Base-by-base conservation (phyloP, 2,329 filamentous ascomycete genomes). In the Xenosphaeropsis pyriputrescens region DNA sequence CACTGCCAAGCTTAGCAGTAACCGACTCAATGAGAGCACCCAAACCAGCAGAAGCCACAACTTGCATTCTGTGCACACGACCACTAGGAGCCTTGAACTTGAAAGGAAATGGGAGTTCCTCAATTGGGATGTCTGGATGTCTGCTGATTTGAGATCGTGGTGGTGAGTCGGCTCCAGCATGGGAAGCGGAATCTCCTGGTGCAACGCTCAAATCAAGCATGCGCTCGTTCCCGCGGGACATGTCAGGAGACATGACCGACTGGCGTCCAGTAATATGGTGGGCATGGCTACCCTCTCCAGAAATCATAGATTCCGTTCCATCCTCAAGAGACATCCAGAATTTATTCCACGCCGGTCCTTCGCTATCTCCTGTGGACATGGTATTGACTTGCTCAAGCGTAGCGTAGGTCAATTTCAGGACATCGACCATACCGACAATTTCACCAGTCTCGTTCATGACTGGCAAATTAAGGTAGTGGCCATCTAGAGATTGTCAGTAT, bases 351-450 rank as follows among this genome's bases (percentile, higher is more conserved):
- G 91, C 91, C 5, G 91, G 91, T 0, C 91, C 91, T 61, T 98
- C 91, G 50, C 76, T 85, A 55, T 94, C 89, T 32, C 75, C 74
- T 38, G 79, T 86, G 31, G 74, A 78, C 79, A 98, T 96, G 41
- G 85, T 86, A 65, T 96, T 96, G 61, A 93, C 86, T 65, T 95
- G 89, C 61, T 98, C 91, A 38, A 98, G 72, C 5, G 91, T 98
- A 36, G 91, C 91, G 60, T 98, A 98, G 16, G 91, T 98, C 53
- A 98, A 71, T 65, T 96, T 96, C 44, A 98, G 74, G 41, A 98
- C 91, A 60, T 98, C 91, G 18, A 98, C 91, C 91, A 98, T 98
- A 52, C 91, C 91, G 41, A 98, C 91, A 54, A 98, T 98, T 61
- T 98, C 91, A 46, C 89, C 91, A 44, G 75, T 72, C 47, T 93